These are phyloP conservation scores for Neofusicoccum parvum DNA, from an alignment of 2,329 filamentous ascomycete species.

Conservation along the genomic window DNA sequence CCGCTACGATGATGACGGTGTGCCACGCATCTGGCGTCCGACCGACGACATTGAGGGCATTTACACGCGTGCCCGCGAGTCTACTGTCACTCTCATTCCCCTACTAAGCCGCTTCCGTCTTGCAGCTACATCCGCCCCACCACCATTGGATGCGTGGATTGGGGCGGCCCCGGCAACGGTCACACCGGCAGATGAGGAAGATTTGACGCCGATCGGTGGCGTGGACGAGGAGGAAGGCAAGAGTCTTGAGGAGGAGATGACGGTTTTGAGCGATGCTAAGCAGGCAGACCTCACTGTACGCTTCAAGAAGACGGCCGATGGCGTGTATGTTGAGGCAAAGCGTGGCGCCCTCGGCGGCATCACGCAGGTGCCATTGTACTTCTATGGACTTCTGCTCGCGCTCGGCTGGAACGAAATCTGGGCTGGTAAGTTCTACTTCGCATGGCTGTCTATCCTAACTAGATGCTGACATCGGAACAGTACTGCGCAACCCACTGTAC, in stretches of 20 bases:
- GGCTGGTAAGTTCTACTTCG: slow-evolving; percentile 67
- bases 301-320: slow-evolving; percentile 98
- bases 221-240: slow-evolving; percentile 94
- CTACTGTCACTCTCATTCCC: slow-evolving; percentile 86
- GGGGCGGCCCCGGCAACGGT: slow-evolving; percentile 74
- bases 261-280: slow-evolving; percentile 86
- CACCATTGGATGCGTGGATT: slow-evolving; percentile 83
- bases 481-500: slow-evolving; percentile 89
- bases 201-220: slow-evolving; percentile 84
- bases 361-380: slow-evolving; percentile 90
- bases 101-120: slow-evolving; percentile 84
- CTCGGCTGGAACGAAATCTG: slow-evolving; percentile 99
- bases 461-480: slow-evolving; percentile 48
- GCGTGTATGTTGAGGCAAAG: slow-evolving; percentile 97
- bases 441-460: background rate
- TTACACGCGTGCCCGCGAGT: slow-evolving; percentile 90
- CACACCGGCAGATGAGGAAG: slow-evolving; percentile 84
- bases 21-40: slow-evolving; percentile 94
- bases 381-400: slow-evolving; percentile 84
- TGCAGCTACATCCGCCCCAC: slow-evolving; percentile 70
- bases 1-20: slow-evolving; percentile 92
- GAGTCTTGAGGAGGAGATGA: slow-evolving; percentile 95
- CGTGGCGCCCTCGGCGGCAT: slow-evolving; percentile 93
- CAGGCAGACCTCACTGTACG: slow-evolving; percentile 87
- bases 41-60: slow-evolving; percentile 96